Evolutionary conservation across 2,329 filamentous ascomycete genomes (phyloP), one percentile per base, ranked within the genome.

Genomic region (Neodidymelliopsis sp.): DNA sequence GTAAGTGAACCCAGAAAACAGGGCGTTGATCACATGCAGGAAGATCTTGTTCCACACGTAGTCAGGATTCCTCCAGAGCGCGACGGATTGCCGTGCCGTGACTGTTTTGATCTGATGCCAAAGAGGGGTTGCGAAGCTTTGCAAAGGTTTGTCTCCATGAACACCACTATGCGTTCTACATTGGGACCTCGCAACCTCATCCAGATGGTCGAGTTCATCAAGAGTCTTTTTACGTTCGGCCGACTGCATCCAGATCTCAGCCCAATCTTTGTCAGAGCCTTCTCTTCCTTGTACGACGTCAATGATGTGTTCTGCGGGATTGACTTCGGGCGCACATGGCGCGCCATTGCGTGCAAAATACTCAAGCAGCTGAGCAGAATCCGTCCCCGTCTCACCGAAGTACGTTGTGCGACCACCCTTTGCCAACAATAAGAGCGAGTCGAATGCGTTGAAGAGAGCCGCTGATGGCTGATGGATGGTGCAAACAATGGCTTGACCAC

Each of bases 201-300:
- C 39, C 13, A 46, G 22, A 20, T 25, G 34, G 31, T 74, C 70
- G 13, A 75, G 60, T 12, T 74, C 72, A 15, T 59, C 37, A 6
- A 55, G 56, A 40, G 70, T 59, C 18, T 57, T 53, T 6, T 53
- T 35, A 29, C 63, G 59, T 33, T 72, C 69, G 1, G 66, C 64
- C 1, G 69, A 74, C 4, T 66, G 59, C 3, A 71, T 60, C 74
- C 74, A 76, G 8, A 73, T 57, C 35, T 74, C 48, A 44, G 67
- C 65, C 74, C 72, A 77, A 50, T 75, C 68, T 40, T 63, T 87
- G n/a, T 53, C 54, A 31, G 8, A n/a, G n/a, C n/a, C n/a, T n/a
- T n/a, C n/a, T n/a, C n/a, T n/a, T n/a, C n/a, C n/a, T n/a, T n/a
- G n/a, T n/a, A n/a, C n/a, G n/a, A n/a, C n/a, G n/a, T n/a, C n/a